Conservation (phyloP, 2,329 filamentous ascomycete species). For the Xylariaceae sp. region DNA sequence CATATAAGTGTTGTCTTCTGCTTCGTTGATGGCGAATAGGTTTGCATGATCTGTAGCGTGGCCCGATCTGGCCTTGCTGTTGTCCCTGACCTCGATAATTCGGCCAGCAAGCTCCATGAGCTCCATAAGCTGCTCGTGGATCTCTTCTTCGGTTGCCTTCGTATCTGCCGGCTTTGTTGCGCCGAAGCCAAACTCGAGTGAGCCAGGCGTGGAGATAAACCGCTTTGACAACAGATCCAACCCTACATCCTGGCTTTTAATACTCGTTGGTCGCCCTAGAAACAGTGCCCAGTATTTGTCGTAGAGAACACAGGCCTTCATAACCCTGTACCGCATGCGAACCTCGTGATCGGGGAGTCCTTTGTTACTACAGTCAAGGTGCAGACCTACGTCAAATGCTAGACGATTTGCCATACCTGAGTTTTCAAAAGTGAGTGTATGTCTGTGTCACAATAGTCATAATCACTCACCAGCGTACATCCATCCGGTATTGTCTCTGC, state of each 20-base stretch:
- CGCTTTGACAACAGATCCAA: conserved; percentile 6
- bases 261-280: conserved; percentile 21
- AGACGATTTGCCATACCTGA: conserved; percentile 28
- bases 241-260: conserved; percentile 20
- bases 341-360: conserved; percentile 20
- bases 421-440: conserved; percentile 1
- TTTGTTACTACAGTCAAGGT: conserved; percentile 15
- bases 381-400: conserved; percentile 25
- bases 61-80: neutral
- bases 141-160: conserved; percentile 18
- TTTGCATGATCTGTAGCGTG: neutral
- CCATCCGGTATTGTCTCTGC: conserved; percentile 26
- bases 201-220: neutral
- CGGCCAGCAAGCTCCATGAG: conserved; percentile 24
- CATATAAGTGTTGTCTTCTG: neutral
- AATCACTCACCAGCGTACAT: conserved; percentile 27
- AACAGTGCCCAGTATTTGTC: conserved; percentile 29
- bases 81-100: conserved; percentile 12
- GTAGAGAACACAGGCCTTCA: conserved; percentile 27
- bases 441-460: neutral
- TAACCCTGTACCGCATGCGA: conserved; percentile 22
- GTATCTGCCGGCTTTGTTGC: neutral
- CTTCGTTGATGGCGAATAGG: neutral
- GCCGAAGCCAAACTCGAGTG: neutral
- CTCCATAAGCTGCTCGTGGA: conserved; percentile 23